Conservation (phyloP, 306 rosid genomes). For the Cicer arietinum region DNA sequence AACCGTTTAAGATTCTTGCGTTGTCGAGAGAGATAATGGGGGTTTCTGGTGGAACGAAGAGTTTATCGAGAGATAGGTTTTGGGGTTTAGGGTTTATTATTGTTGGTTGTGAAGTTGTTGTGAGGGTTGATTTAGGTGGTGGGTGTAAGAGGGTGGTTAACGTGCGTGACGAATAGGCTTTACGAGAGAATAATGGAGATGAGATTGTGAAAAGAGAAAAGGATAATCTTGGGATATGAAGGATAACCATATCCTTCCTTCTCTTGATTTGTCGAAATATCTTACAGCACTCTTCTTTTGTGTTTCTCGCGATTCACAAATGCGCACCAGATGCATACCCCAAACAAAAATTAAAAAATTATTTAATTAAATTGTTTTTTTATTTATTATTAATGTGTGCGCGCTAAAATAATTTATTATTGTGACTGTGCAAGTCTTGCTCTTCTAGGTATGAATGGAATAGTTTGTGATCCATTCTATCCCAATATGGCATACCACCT, state of each 20-base stretch:
- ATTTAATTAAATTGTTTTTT: too few species aligned
- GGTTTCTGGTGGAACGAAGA: slow-evolving; percentile 89
- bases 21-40: slow-evolving; percentile 47
- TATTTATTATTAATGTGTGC: too few species aligned
- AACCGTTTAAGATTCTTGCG: slow-evolving; percentile 79
- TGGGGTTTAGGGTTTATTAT: slow-evolving; percentile 24
- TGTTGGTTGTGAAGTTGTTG: slow-evolving; percentile 56
- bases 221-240: slow-evolving; percentile 56
- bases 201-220: slow-evolving; percentile 37
- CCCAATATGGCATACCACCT: too few species aligned
- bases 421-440: too few species aligned
- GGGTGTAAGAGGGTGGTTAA: slow-evolving; percentile 33
- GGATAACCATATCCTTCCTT: slow-evolving; percentile 60
- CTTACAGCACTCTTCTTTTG: neutral
- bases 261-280: neutral
- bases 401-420: too few species aligned
- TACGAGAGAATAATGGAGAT: slow-evolving; percentile 37
- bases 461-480: too few species aligned
- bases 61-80: slow-evolving; percentile 60
- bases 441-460: too few species aligned
- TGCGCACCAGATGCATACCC: too few species aligned
- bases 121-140: slow-evolving; percentile 57
- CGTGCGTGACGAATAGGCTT: slow-evolving; percentile 36
- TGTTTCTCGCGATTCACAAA: too few species aligned
- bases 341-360: too few species aligned